These are phyloP conservation scores for Curvularia spicifera DNA, from an alignment of 2,329 filamentous ascomycete species.

Conservation along the genomic window DNA sequence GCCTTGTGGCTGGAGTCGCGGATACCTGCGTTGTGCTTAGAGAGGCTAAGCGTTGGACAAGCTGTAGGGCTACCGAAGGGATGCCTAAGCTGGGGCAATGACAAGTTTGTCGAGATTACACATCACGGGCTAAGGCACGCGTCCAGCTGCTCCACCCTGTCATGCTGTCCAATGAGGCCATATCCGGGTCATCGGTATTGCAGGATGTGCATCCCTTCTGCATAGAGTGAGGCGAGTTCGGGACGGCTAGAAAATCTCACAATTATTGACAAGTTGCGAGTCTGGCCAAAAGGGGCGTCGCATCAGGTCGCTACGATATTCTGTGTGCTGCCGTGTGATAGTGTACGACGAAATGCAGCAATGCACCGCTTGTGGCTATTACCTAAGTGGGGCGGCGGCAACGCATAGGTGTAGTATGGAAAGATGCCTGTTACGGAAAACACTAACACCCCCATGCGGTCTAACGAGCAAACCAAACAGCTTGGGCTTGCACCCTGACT, in stretches of 20 bases:
- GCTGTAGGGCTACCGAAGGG: not conserved
- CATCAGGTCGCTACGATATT: conserved; percentile 4
- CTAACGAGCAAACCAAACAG: conserved; percentile 1
- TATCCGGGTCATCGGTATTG: conserved; percentile 5
- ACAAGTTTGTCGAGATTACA: conserved; percentile 6
- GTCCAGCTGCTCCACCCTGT: not conserved
- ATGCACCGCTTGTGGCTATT: not conserved
- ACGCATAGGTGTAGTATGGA: not conserved
- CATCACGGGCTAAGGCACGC: not conserved
- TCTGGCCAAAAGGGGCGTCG: not conserved
- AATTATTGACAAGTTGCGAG: conserved; percentile 11
- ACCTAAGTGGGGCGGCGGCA: not conserved
- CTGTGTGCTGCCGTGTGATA: conserved; percentile 5
- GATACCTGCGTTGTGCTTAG: not conserved
- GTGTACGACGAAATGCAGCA: conserved; percentile 8
- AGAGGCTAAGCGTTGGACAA: conserved; percentile 2
- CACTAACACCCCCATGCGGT: conserved; percentile 1
- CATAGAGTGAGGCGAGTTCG: not conserved
- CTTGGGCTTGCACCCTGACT: not conserved
- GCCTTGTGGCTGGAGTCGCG: not conserved
- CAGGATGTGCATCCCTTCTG: conserved; percentile 6
- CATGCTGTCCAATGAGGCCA: conserved; percentile 3
- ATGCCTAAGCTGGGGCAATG: not conserved
- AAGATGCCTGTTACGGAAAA: conserved; percentile 9
- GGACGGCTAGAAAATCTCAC: conserved; percentile 12